Conservation (phyloP, 768 basidiomycete species). For the Pleurotus djamor region DNA sequence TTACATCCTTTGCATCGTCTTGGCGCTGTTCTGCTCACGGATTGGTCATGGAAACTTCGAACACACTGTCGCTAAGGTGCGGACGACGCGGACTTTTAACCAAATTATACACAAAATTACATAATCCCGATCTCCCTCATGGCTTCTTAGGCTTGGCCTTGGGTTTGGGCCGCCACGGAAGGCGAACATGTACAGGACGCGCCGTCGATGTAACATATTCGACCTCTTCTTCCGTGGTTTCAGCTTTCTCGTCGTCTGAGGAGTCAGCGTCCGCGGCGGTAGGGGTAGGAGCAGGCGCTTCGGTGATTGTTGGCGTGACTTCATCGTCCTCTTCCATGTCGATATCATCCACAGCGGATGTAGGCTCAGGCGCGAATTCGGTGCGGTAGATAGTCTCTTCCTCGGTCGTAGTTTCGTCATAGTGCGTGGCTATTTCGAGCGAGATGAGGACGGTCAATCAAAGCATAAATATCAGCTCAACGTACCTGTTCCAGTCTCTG, state of each 20-base stretch:
- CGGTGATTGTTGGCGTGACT: neutral
- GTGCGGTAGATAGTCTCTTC: neutral
- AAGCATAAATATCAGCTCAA: too few relatives aligned
- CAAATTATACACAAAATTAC: neutral
- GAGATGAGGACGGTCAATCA: neutral
- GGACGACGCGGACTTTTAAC: too few relatives aligned
- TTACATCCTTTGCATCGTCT: conserved; percentile 1
- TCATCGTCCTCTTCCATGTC: neutral
- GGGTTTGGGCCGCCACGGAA: neutral
- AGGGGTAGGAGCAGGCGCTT: neutral
- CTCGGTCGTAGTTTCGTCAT: neutral
- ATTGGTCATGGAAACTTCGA: neutral
- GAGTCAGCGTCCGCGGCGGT: neutral
- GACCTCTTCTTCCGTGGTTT: neutral
- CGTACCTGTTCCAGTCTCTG: too few relatives aligned
- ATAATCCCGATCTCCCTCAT: neutral
- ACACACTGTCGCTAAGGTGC: too few relatives aligned
- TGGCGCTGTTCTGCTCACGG: neutral
- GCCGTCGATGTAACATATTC: neutral
- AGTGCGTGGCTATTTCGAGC: neutral
- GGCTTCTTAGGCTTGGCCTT: neutral
- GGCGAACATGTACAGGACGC: neutral
- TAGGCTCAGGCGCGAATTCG: neutral
- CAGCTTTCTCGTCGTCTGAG: neutral
- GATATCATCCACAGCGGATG: neutral